phyloP scores from a whole-genome alignment of 208 protist species.

The Leishmania amazonensis region DNA sequence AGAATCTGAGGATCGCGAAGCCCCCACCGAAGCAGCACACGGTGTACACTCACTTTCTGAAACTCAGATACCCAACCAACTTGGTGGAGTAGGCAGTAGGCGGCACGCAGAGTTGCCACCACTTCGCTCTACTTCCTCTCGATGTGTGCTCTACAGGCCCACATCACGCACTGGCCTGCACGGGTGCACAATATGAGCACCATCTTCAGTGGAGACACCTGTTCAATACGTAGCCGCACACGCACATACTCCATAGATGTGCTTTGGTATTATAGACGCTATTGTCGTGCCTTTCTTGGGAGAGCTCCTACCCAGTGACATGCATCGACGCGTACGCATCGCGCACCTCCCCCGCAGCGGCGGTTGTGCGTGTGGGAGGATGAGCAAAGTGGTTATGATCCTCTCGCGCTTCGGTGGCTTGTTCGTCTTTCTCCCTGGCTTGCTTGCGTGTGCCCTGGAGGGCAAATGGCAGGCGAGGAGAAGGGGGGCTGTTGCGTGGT shows the following conservation, averaged over 20 bases:
- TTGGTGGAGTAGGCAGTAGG: constrained; percentile 10
- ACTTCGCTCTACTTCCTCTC: neutral
- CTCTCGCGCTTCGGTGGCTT: neutral
- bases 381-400: neutral
- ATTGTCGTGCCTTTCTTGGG: neutral
- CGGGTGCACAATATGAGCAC: neutral
- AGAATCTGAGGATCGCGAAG: constrained; percentile 61
- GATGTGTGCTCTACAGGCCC: neutral
- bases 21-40: constrained; percentile 55
- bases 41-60: constrained; percentile 63
- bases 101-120: neutral
- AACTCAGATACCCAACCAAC: constrained; percentile 32
- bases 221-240: neutral
- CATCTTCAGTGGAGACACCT: neutral
- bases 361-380: neutral
- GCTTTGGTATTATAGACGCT: neutral
- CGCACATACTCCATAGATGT: constrained; percentile 1
- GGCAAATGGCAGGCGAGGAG: neutral
- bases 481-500: neutral
- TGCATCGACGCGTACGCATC: neutral
- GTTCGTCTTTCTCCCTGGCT: neutral
- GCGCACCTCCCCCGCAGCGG: neutral
- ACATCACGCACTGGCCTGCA: neutral
- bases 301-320: neutral
- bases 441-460: neutral